Evolutionary conservation across 768 basidiomycete genomes (phyloP), one percentile per base, ranked within the genome.

Genomic region (Mycena pura): DNA sequence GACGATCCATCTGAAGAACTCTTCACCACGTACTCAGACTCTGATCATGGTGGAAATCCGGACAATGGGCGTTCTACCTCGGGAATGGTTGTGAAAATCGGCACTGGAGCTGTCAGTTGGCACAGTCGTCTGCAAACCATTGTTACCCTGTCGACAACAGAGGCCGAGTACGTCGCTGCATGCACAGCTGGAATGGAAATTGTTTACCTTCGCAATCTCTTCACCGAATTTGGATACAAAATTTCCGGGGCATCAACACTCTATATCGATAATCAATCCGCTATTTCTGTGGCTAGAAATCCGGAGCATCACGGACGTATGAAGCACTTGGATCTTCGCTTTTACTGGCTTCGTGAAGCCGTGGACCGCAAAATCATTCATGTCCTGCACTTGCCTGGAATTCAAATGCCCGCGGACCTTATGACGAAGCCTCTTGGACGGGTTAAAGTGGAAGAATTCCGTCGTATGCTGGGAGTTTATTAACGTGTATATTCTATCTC

Each of bases 141-240:
- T 40, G 76, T 82, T 19, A 71, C 79, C 0, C 64, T 74, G 2
- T 80, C 78, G 1, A 76, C 74, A 3, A 73, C 55, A 72, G 79
- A 81, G 65, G 76, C 77, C 28, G 76, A 81, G 62, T 80, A 74
- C 63, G 72, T 80, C 44, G 71, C 78, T 11, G 72, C 73, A 3
- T 64, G 66, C 1, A 57, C 71, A 40, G 73, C 77, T 10, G 61
- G 68, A 25, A 65, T 70, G 52, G 74, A 79, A 38, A 67, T 74
- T 4, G 27, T 70, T n/a, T 78, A 72, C 72, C 60, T 78, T 5
- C 65, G 72, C 6, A 68, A 68, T 32, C 43, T 79, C 19, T 49
- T 78, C 27, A 19, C 27, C 1, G 72, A 77, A 46, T 44, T 78
- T 57, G 66, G 69, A 8, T 64, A 62, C 38, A 32, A 48, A 9